These are phyloP conservation scores for Candida tallmaniae DNA, from an alignment of 805 yeast species.

Conservation along the genomic window DNA sequence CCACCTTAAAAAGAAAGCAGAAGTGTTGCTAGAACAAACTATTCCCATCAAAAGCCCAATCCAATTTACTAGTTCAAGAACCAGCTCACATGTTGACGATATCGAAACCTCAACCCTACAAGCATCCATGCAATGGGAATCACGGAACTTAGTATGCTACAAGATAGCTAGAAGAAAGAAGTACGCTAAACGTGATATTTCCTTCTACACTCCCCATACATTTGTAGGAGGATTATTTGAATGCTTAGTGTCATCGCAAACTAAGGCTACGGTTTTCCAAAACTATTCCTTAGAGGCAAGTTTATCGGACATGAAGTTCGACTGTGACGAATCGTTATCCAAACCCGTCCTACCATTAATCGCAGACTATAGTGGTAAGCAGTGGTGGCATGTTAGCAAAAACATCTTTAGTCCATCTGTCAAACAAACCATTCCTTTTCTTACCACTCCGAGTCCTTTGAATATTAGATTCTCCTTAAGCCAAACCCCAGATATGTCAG, in stretches of 20 bases:
- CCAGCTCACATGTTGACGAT: slow-evolving; percentile 14
- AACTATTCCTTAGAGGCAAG: slow-evolving; percentile 10
- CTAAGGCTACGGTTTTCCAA: slow-evolving; percentile 18
- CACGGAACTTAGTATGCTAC: slow-evolving; percentile 40
- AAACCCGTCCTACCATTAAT: slow-evolving; percentile 52
- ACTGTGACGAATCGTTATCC: slow-evolving; percentile 32
- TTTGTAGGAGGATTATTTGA: slow-evolving; percentile 63
- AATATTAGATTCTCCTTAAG: slow-evolving; percentile 31
- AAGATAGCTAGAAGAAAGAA: slow-evolving; percentile 54
- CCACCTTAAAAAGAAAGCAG: slow-evolving; percentile 13
- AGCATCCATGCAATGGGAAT: slow-evolving; percentile 20
- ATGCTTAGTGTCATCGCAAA: slow-evolving; percentile 35
- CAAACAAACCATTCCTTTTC: slow-evolving; percentile 51
- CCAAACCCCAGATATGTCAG: slow-evolving; percentile 23
- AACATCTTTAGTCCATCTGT: slow-evolving; percentile 20
- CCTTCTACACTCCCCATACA: slow-evolving; percentile 50
- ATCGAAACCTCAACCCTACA: slow-evolving; percentile 14
- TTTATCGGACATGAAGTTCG: slow-evolving; percentile 17
- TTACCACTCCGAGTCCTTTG: slow-evolving; percentile 46
- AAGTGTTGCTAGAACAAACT: slow-evolving; percentile 14
- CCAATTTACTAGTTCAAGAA: slow-evolving; percentile 19
- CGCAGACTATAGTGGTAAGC: slow-evolving; percentile 50
- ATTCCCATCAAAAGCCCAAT: slow-evolving; percentile 13
- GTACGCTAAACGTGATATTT: slow-evolving; percentile 42
- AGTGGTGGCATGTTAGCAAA: slow-evolving; percentile 37